Percentiles rank a stretch among this genome's conserved stretches.
Evolutionary conservation across 768 basidiomycete species (phyloP).

Genomic region (Cantharellus cinnabarinus): DNA sequence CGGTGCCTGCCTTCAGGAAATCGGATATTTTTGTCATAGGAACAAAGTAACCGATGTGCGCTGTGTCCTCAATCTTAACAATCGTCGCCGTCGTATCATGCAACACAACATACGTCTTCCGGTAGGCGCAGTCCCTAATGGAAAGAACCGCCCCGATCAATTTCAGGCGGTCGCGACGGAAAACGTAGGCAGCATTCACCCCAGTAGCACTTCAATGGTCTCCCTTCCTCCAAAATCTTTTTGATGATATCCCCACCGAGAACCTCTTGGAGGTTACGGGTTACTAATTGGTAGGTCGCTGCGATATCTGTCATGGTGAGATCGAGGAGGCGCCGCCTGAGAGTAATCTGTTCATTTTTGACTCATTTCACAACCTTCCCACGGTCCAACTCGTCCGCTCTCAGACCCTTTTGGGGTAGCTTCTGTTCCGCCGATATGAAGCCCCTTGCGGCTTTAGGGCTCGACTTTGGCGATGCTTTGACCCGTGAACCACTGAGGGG

Average conservation of each 20-base stretch:
- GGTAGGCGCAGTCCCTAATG: slow-evolving; percentile 72
- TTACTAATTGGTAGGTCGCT: slow-evolving; percentile 39
- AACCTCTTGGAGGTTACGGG: slow-evolving; percentile 66
- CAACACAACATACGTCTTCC: slow-evolving; percentile 46
- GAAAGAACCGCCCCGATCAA: background rate
- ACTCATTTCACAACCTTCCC: no score
- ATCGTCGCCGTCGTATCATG: background rate
- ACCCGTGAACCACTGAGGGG: no score
- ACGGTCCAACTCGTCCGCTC: no score
- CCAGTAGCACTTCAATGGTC: slow-evolving; percentile 77
- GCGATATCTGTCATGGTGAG: no score
- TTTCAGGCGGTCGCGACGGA: background rate
- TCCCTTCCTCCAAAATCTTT: slow-evolving; percentile 53
- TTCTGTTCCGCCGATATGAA: no score
- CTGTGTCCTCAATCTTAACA: slow-evolving; percentile 21
- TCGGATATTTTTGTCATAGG: slow-evolving; percentile 89
- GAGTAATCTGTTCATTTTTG: no score
- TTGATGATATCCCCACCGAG: slow-evolving; percentile 74
- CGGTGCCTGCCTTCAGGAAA: slow-evolving; percentile 82
- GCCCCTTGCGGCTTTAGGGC: no score
- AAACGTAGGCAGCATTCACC: slow-evolving; percentile 30
- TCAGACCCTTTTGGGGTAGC: no score
- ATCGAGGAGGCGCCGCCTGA: no score
- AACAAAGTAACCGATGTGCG: slow-evolving; percentile 95
- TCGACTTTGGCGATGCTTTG: no score